Evolutionary conservation across 2,329 filamentous ascomycete genomes (phyloP), one percentile per base, ranked within the genome.

Genomic region (Aspergillus novoparasiticus): DNA sequence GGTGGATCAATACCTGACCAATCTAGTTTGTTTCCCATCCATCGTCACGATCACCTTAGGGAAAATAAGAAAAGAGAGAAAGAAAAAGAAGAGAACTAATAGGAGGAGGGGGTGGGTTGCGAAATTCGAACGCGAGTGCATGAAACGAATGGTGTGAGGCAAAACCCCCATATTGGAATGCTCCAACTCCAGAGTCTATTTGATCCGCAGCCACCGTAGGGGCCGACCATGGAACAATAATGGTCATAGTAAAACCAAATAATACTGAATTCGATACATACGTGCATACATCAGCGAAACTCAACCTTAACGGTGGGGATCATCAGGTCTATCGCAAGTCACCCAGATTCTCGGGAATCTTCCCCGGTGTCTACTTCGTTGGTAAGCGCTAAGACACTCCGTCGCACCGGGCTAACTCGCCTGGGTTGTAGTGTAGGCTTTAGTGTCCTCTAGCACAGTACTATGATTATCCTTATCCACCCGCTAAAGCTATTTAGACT

Each of bases 301-400:
- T 59, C 65, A 65, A 64, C 66, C 62, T 68, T 65, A 62, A 63
- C 45, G 57, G 63, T 59, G 30, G 45, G 61, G 64, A 65, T 63
- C 64, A 60, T 48, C 62, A 39, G 51, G 50, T 55, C 12, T 34
- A 60, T 59, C 60, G 51, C 28, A 21, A 50, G 56, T 58, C 59
- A 34, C 54, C 62, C 55, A 64, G 60, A 66, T 59, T 32, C 62
- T 64, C 62, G 64, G 62, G 57, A 58, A 58, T 63, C 53, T 61
- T 55, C 60, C 57, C 58, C 57, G 58, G 58, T 39, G 50, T 59
- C 48, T 11, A 39, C 30, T 51, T 36, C 32, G 21, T 19, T 39
- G 14, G 32, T 39, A n/a, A 26, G 21, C 51, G 30, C 51, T 55
- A 55, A 39, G 19, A 39, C 12, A 14, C 19, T 54, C 14, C 32